These are phyloP conservation scores for Solanum hybrid DNA, from an alignment of 305 asterid species.

Conservation along the genomic window DNA sequence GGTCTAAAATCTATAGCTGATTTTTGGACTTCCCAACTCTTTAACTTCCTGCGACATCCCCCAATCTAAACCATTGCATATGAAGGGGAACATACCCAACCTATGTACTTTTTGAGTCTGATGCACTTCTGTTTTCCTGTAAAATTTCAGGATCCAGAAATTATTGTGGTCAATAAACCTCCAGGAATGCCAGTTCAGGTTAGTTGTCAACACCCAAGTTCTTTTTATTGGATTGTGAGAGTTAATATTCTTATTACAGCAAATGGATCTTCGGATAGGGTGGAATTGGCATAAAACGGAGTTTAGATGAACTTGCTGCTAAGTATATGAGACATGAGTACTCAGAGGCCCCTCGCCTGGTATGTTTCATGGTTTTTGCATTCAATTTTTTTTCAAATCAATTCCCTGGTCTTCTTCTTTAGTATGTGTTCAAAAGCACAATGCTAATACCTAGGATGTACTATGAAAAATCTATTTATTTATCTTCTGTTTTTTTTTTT, in stretches of 20 bases:
- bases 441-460: background rate
- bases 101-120: background rate
- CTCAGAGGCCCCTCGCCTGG: conserved; percentile 86
- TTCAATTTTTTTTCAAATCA: background rate
- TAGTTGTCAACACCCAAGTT: background rate
- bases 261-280: conserved; percentile 42
- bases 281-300: conserved; percentile 72
- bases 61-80: background rate
- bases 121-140: background rate
- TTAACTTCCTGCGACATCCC: background rate
- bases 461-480: background rate
- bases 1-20: conserved; percentile 29
- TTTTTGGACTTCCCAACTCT: background rate
- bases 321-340: conserved; percentile 58
- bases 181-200: conserved; percentile 98
- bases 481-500: background rate
- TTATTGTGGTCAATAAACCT: conserved; percentile 79
- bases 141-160: conserved; percentile 52
- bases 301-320: conserved; percentile 87
- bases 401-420: background rate
- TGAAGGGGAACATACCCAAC: background rate
- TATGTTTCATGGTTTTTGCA: conserved; percentile 23
- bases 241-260: conserved; percentile 7
- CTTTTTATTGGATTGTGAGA: conserved; percentile 12
- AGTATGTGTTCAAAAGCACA: background rate